Conservation (phyloP, 306 rosid genomes). For the Rosa lucieae region DNA sequence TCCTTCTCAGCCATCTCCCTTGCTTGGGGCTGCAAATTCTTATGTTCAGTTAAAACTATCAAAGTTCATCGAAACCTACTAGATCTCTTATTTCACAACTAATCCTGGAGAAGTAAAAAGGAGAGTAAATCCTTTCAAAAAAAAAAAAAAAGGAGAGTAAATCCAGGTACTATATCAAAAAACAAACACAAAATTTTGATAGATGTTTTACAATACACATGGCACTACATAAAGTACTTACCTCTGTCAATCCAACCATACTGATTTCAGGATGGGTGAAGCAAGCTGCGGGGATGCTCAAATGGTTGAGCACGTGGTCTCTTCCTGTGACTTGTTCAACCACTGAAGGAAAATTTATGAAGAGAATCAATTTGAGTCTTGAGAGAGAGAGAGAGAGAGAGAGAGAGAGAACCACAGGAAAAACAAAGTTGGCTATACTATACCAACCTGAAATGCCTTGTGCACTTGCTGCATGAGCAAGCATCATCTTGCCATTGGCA, state of each 20-base stretch:
- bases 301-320: slow-evolving; percentile 90
- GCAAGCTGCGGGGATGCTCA: slow-evolving; percentile 95
- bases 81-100: slow-evolving; percentile 16
- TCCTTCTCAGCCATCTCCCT: slow-evolving; percentile 83
- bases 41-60: slow-evolving; percentile 18
- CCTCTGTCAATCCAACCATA: slow-evolving; percentile 97
- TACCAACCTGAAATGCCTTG: slow-evolving; percentile 89
- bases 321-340: slow-evolving; percentile 96
- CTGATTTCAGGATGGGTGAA: slow-evolving; percentile 97
- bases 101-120: neutral
- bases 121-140: neutral
- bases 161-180: neutral
- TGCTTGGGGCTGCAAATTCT: slow-evolving; percentile 83
- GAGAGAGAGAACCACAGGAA: neutral
- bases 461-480: slow-evolving; percentile 98
- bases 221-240: slow-evolving; percentile 20
- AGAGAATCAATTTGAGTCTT: slow-evolving; percentile 1
- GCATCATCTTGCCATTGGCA: slow-evolving; percentile 98
- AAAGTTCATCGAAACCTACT: neutral
- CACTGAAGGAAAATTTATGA: slow-evolving; percentile 43
- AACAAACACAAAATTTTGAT: neutral
- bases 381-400: neutral
- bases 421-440: slow-evolving; percentile 16
- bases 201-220: neutral
- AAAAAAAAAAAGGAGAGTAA: neutral